phyloP scores from a whole-genome alignment of 305 asterid genomes.

The Salvia sclarea region DNA sequence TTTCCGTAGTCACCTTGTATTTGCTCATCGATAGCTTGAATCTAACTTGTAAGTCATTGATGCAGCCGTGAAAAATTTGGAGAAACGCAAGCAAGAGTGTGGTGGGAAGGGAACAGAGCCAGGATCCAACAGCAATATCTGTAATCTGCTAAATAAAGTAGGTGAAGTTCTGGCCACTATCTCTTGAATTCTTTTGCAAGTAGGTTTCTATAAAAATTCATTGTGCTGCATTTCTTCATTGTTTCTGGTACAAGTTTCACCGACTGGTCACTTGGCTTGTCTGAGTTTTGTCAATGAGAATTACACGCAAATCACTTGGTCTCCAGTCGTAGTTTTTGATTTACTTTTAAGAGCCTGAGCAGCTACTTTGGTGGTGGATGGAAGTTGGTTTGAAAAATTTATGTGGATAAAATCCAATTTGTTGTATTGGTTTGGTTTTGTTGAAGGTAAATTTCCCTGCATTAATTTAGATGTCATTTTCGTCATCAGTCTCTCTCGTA shows the following conservation, averaged over 20 bases:
- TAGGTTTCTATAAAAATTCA: constrained; percentile 17
- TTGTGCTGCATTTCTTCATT: constrained; percentile 20
- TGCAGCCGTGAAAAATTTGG: constrained; percentile 91
- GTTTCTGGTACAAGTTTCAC: constrained; percentile 22
- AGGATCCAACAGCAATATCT: constrained; percentile 89
- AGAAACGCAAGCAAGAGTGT: constrained; percentile 82
- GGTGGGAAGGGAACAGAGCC: constrained; percentile 92
- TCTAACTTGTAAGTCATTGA: constrained; percentile 32
- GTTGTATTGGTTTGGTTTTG: background rate
- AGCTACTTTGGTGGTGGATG: constrained; percentile 18
- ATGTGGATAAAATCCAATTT: constrained; percentile 4
- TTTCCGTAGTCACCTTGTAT: background rate
- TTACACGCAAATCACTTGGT: background rate
- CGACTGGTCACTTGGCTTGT: constrained; percentile 19
- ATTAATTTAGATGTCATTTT: background rate
- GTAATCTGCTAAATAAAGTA: constrained; percentile 32
- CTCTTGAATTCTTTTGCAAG: constrained; percentile 17
- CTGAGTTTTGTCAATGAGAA: constrained; percentile 25
- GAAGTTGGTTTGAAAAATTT: constrained; percentile 16
- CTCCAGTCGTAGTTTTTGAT: background rate
- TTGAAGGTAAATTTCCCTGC: too few species aligned
- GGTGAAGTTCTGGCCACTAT: constrained; percentile 14
- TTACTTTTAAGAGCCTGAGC: constrained; percentile 18
- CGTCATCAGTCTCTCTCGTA: background rate
- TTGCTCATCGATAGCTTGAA: background rate